Conservation (phyloP, 768 basidiomycete species). For the Kwoniella botswanensis region DNA sequence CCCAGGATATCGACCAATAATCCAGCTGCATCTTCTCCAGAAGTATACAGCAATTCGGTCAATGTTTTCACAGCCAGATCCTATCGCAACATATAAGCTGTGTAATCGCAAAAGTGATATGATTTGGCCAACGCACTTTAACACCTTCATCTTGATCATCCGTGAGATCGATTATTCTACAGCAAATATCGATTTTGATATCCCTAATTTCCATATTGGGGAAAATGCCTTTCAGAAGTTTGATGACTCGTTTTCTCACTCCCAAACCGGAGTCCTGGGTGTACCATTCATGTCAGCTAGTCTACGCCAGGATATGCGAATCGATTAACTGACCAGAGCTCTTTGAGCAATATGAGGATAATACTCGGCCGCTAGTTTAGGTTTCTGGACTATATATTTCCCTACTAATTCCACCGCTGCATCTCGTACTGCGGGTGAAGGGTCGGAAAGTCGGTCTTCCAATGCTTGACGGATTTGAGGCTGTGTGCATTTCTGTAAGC, state of each 20-base stretch:
- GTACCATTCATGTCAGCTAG: background rate
- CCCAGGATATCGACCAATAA: constrained; percentile 86
- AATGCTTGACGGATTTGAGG: constrained; percentile 74
- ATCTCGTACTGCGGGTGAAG: constrained; percentile 92
- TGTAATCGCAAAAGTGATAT: background rate
- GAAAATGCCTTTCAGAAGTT: constrained; percentile 85
- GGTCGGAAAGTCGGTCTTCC: constrained; percentile 86
- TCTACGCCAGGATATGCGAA: background rate
- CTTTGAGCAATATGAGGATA: constrained; percentile 86
- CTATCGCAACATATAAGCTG: constrained; percentile 43
- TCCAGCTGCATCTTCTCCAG: constrained; percentile 62
- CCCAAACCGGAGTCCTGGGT: constrained; percentile 87
- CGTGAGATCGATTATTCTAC: constrained; percentile 79
- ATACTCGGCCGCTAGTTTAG: constrained; percentile 86
- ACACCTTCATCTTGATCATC: constrained; percentile 93
- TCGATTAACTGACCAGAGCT: constrained; percentile 71
- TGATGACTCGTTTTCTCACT: constrained; percentile 95
- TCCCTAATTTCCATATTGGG: constrained; percentile 66
- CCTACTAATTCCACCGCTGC: constrained; percentile 96
- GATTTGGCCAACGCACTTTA: constrained; percentile 61
- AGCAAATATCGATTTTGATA: constrained; percentile 78
- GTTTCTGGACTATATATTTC: constrained; percentile 91
- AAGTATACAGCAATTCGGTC: constrained; percentile 84
- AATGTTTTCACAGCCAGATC: constrained; percentile 88
- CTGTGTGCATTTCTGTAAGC: constrained; percentile 5